Conservation (phyloP, 2,329 filamentous ascomycete species). For the Colletotrichum endophyticum region DNA sequence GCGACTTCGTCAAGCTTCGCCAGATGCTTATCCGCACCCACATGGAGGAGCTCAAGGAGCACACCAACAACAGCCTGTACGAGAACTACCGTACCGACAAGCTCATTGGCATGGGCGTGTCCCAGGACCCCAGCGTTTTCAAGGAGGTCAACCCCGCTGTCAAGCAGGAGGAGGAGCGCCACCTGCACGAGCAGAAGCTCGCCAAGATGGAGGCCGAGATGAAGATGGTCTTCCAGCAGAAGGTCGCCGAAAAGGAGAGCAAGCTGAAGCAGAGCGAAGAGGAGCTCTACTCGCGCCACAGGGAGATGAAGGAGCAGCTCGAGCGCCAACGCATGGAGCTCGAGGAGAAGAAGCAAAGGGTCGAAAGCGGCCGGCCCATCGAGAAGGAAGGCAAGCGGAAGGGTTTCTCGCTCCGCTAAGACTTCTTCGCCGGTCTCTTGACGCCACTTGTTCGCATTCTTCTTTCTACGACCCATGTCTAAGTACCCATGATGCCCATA, state of each 20-base stretch:
- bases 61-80: constrained; percentile 98
- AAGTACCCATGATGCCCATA: constrained; percentile 64
- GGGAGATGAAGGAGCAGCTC: constrained; percentile 99
- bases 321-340: constrained; percentile 93
- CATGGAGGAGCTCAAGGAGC: constrained; percentile 99
- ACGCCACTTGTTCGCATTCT: constrained; percentile 11
- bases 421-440: constrained; percentile 12
- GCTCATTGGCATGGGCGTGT: constrained; percentile 97
- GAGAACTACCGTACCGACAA: constrained; percentile 99
- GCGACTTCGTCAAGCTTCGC: constrained; percentile 98
- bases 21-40: constrained; percentile 99
- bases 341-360: constrained; percentile 95
- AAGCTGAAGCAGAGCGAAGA: constrained; percentile 99
- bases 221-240: constrained; percentile 99
- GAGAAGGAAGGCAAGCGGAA: constrained; percentile 99
- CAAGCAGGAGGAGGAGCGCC: constrained; percentile 99
- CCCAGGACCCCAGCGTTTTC: constrained; percentile 98
- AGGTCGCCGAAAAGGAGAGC: constrained; percentile 99
- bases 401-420: constrained; percentile 97
- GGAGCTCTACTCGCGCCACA: constrained; percentile 95
- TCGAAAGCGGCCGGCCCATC: constrained; percentile 94
- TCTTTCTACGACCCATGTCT: constrained; percentile 56
- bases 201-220: constrained; percentile 99
- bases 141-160: constrained; percentile 99
- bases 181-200: constrained; percentile 98